These are phyloP conservation scores for Aureobasidium sp. DNA, from an alignment of 2,329 filamentous ascomycete species.

Conservation along the genomic window DNA sequence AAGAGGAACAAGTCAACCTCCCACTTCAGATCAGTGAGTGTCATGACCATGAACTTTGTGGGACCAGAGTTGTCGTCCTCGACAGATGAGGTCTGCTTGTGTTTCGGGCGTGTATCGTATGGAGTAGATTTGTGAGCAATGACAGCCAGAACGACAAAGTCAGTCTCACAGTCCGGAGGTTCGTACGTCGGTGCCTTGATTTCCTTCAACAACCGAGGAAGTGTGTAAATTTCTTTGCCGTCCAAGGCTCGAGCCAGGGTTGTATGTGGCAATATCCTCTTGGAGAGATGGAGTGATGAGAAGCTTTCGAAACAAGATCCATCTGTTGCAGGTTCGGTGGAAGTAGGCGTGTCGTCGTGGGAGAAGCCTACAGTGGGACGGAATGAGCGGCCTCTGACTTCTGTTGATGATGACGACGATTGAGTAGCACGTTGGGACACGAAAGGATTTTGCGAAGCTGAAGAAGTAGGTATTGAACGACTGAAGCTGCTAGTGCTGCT, in stretches of 20 bases:
- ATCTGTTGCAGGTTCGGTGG: conserved; percentile 19
- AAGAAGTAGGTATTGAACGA: background rate
- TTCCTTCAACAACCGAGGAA: conserved; percentile 71
- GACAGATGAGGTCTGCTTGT: conserved; percentile 32
- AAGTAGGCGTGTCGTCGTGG: background rate
- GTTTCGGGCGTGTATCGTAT: conserved; percentile 46
- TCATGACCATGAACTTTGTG: conserved; percentile 84
- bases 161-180: conserved; percentile 71
- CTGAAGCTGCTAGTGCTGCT: conserved; percentile 1
- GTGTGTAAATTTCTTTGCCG: conserved; percentile 64
- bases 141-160: conserved; percentile 82
- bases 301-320: conserved; percentile 69
- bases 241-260: conserved; percentile 69
- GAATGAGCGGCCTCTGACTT: background rate
- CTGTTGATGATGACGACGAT: background rate
- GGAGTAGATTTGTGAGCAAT: conserved; percentile 84
- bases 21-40: conserved; percentile 78
- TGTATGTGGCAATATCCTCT: conserved; percentile 71
- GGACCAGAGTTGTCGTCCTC: conserved; percentile 41
- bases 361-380: background rate
- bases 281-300: conserved; percentile 74
- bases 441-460: background rate
- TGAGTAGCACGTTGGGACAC: background rate
- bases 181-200: conserved; percentile 78
- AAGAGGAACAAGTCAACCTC: conserved; percentile 91